phyloP scores from a whole-genome alignment of 2,329 filamentous ascomycete species.

The Onygenales sp. region DNA sequence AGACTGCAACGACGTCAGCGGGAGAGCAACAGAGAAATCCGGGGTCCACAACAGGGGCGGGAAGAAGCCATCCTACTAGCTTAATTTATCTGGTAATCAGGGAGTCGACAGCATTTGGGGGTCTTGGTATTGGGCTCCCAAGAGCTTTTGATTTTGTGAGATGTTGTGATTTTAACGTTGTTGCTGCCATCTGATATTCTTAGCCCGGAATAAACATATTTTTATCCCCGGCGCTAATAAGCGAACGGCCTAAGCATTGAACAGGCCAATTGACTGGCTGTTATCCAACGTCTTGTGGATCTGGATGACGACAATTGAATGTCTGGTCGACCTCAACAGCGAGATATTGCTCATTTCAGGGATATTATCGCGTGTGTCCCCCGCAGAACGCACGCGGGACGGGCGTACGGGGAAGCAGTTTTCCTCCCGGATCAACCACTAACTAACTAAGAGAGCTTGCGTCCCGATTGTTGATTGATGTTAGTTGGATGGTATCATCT shows the following conservation, averaged over 20 bases:
- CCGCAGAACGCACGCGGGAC: background rate
- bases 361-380: constrained; percentile 1
- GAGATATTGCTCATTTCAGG: constrained; percentile 1
- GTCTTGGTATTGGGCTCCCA: background rate
- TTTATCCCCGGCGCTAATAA: background rate
- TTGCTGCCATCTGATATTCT: background rate
- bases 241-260: background rate
- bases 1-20: too few species aligned
- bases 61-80: too few species aligned
- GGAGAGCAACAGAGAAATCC: too few species aligned
- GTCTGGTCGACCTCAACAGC: too few species aligned
- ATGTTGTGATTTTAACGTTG: background rate
- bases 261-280: background rate
- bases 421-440: background rate
- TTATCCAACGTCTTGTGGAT: background rate
- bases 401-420: background rate
- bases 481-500: background rate
- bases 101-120: background rate
- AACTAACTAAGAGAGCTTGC: background rate
- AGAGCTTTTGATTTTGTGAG: background rate
- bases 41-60: too few species aligned
- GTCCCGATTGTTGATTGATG: background rate
- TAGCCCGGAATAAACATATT: background rate
- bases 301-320: background rate
- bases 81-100: background rate